Percentiles rank a stretch among this genome's conserved stretches.
These are phyloP conservation scores for Eucalyptus caleyi DNA, from an alignment of 345 rosid species.

Conservation along the genomic window DNA sequence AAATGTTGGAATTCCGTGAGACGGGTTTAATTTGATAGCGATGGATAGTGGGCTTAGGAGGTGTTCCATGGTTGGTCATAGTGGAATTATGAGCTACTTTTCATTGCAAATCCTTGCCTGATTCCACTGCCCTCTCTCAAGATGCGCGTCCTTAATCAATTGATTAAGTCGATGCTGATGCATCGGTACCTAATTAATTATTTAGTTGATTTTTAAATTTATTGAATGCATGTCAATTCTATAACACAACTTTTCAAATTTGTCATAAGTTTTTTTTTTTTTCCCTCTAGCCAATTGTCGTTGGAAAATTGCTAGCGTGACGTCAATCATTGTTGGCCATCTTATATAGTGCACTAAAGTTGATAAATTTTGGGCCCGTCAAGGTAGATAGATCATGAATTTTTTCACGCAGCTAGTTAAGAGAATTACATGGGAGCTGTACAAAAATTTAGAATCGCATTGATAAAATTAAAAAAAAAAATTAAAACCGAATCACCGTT, in stretches of 20 bases:
- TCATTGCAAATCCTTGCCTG: background rate
- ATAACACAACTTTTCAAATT: background rate
- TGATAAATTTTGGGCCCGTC: accelerated
- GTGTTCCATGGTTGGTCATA: background rate
- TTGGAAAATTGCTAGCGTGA: accelerated
- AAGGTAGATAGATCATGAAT: background rate
- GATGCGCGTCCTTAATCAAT: background rate
- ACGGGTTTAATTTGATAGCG: background rate
- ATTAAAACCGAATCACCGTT: background rate
- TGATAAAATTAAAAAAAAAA: too few relatives aligned
- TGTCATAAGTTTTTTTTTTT: background rate
- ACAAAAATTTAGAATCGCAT: too few relatives aligned
- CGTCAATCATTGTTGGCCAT: accelerated
- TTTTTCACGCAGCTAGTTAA: accelerated
- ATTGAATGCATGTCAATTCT: accelerated
- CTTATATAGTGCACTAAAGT: accelerated
- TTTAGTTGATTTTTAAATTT: too few relatives aligned
- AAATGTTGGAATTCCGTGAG: background rate
- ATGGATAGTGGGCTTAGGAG: background rate
- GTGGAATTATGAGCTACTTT: background rate
- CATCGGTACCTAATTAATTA: too few relatives aligned
- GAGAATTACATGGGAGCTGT: accelerated
- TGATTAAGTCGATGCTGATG: background rate
- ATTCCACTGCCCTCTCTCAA: background rate
- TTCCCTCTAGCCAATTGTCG: accelerated